phyloP scores from a whole-genome alignment of 1,284 basidiomycete genomes.

The Singerocomus inundabilis region DNA sequence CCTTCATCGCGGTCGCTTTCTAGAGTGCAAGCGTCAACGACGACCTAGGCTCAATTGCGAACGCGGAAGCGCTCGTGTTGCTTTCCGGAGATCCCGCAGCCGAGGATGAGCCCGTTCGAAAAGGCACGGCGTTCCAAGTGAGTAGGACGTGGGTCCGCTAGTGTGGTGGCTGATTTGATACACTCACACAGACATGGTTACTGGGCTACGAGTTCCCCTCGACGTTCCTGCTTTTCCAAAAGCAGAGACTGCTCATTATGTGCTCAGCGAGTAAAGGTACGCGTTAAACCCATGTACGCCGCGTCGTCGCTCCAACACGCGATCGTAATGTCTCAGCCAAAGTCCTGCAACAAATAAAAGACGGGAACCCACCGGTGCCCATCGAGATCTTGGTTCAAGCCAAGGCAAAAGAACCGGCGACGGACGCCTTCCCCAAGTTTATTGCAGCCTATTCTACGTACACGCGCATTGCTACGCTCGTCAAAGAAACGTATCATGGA shows the following conservation, averaged over 20 bases:
- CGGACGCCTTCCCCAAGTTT: slow-evolving; percentile 66
- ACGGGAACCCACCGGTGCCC: slow-evolving; percentile 49
- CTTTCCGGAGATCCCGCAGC: slow-evolving; percentile 81
- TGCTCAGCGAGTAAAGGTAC: slow-evolving; percentile 90
- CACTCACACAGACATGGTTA: slow-evolving; percentile 75
- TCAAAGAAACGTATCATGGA: slow-evolving; percentile 78
- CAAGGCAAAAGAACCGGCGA: slow-evolving; percentile 71
- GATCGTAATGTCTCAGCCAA: slow-evolving; percentile 50
- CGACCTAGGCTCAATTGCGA: slow-evolving; percentile 66
- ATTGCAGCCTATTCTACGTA: slow-evolving; percentile 53
- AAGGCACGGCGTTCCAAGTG: slow-evolving; percentile 90
- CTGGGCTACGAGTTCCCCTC: slow-evolving; percentile 97
- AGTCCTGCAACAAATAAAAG: slow-evolving; percentile 69
- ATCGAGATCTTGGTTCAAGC: slow-evolving; percentile 70
- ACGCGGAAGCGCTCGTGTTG: slow-evolving; percentile 71
- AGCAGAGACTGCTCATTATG: slow-evolving; percentile 74
- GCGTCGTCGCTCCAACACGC: slow-evolving; percentile 20
- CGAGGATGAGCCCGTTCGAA: slow-evolving; percentile 81
- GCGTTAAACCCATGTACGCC: neutral
- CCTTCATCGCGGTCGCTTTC: slow-evolving; percentile 9
- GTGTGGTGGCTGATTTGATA: slow-evolving; percentile 19
- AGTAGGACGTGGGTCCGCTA: slow-evolving; percentile 23
- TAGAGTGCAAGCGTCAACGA: slow-evolving; percentile 65
- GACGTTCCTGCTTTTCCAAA: slow-evolving; percentile 83
- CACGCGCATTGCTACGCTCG: slow-evolving; percentile 64